These are phyloP conservation scores for Penicillium sp. DNA, from an alignment of 2,329 filamentous ascomycete genomes.

Conservation along the genomic window DNA sequence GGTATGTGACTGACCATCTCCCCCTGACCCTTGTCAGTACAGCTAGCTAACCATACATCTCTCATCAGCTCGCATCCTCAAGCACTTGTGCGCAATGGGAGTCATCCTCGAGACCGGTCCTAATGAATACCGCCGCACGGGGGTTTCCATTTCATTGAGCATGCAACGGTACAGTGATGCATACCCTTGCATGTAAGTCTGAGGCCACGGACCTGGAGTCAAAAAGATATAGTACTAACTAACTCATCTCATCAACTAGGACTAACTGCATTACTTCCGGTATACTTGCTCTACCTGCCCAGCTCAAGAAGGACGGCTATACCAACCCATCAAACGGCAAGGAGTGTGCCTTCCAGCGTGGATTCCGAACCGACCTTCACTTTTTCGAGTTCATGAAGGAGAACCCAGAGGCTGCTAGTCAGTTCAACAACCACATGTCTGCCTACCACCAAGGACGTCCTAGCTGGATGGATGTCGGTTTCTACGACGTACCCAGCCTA, in stretches of 20 bases:
- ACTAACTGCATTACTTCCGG: constrained; percentile 26
- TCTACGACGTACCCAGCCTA: constrained; percentile 23
- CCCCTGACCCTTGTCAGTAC: background rate
- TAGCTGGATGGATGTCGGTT: constrained; percentile 33
- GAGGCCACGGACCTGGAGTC: background rate
- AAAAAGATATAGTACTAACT: background rate
- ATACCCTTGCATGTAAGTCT: constrained; percentile 24
- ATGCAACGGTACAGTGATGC: constrained; percentile 17
- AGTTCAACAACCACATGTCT: constrained; percentile 30
- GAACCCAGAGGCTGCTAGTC: constrained; percentile 16
- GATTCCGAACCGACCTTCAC: constrained; percentile 23
- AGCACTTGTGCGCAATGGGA: constrained; percentile 36
- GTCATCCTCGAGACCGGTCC: constrained; percentile 31
- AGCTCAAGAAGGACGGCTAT: constrained; percentile 26
- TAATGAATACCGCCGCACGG: constrained; percentile 32
- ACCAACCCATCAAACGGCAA: constrained; percentile 24
- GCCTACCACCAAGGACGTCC: constrained; percentile 25
- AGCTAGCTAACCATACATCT: background rate
- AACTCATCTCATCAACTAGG: constrained; percentile 7
- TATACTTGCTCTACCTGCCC: constrained; percentile 23
- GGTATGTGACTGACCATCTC: constrained; percentile 9
- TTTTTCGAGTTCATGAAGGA: constrained; percentile 28
- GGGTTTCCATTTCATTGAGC: constrained; percentile 29
- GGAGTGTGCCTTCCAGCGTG: constrained; percentile 25
- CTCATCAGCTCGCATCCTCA: constrained; percentile 27